Evolutionary conservation across 192 early-diverging fungal species (phyloP).

Genomic region (Coemansia sp.): DNA sequence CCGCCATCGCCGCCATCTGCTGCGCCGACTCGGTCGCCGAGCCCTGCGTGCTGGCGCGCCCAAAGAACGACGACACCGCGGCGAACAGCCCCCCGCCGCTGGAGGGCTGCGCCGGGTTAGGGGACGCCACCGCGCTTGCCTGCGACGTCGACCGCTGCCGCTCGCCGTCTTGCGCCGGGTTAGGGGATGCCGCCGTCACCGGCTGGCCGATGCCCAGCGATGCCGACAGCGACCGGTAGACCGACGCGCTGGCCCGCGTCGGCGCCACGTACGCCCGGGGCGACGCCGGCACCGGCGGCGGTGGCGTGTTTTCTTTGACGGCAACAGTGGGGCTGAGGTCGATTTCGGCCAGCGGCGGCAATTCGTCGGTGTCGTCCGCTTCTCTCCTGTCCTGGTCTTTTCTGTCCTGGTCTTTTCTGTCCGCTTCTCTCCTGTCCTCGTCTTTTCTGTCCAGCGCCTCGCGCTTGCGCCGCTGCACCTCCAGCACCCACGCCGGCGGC

Average conservation of each 20-base stretch:
- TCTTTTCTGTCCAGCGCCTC: slow-evolving; percentile 37
- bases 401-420: slow-evolving; percentile 6
- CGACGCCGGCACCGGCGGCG: slow-evolving; percentile 12
- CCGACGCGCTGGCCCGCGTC: slow-evolving; percentile 9
- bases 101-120: not conserved
- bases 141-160: slow-evolving; percentile 49
- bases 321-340: slow-evolving; percentile 1
- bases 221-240: slow-evolving; percentile 54
- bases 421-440: not conserved
- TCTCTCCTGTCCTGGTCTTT: slow-evolving; percentile 13
- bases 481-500: slow-evolving; percentile 46
- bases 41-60: slow-evolving; percentile 46
- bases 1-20: too few species aligned
- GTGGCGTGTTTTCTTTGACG: not conserved
- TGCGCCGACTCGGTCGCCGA: slow-evolving; percentile 23
- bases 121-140: slow-evolving; percentile 7
- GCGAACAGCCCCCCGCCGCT: slow-evolving; percentile 42
- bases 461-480: slow-evolving; percentile 53
- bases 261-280: not conserved
- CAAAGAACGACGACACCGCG: slow-evolving; percentile 55
- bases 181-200: too few species aligned
- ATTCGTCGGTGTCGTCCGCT: slow-evolving; percentile 22
- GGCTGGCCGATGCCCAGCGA: slow-evolving; percentile 46
- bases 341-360: slow-evolving; percentile 32
- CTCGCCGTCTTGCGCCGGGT: not conserved